These are phyloP conservation scores for Fusarium nodosum DNA, from an alignment of 2,329 filamentous ascomycete species.

Conservation along the genomic window DNA sequence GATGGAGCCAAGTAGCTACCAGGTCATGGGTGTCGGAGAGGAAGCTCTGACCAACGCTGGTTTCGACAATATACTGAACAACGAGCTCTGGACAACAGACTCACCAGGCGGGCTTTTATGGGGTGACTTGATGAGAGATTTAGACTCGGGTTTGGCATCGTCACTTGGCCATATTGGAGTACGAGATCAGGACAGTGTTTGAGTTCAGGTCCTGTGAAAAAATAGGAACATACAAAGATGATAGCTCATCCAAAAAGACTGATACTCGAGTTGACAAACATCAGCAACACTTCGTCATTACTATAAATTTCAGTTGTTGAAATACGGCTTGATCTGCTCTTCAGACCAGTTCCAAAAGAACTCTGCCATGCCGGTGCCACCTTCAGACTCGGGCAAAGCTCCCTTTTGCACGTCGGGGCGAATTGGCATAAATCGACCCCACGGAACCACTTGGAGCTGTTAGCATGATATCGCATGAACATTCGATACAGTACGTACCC, in stretches of 20 bases:
- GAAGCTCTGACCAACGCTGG: constrained; percentile 8
- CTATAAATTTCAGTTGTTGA: constrained; percentile 3
- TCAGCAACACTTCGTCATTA: not conserved
- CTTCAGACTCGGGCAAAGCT: constrained; percentile 53
- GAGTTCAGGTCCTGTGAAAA: too few relatives aligned
- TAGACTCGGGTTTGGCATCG: constrained; percentile 39
- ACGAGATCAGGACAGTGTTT: constrained; percentile 1
- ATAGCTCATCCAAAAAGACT: not conserved
- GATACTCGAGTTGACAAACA: not conserved
- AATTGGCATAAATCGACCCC: constrained; percentile 55
- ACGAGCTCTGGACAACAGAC: constrained; percentile 37
- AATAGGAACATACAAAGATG: too few relatives aligned
- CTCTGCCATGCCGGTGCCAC: constrained; percentile 55
- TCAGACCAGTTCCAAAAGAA: constrained; percentile 61
- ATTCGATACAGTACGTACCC: constrained; percentile 33
- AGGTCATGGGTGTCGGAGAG: constrained; percentile 35
- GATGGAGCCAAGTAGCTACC: constrained; percentile 5
- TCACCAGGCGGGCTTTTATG: constrained; percentile 36
- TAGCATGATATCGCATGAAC: not conserved
- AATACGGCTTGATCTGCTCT: constrained; percentile 53
- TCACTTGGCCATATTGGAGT: constrained; percentile 49
- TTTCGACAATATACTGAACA: constrained; percentile 10
- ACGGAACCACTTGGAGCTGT: constrained; percentile 48
- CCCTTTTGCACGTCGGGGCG: constrained; percentile 53
- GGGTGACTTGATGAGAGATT: constrained; percentile 44